Conservation (phyloP, 2,329 filamentous ascomycete species). For the Fusarium albidum region DNA sequence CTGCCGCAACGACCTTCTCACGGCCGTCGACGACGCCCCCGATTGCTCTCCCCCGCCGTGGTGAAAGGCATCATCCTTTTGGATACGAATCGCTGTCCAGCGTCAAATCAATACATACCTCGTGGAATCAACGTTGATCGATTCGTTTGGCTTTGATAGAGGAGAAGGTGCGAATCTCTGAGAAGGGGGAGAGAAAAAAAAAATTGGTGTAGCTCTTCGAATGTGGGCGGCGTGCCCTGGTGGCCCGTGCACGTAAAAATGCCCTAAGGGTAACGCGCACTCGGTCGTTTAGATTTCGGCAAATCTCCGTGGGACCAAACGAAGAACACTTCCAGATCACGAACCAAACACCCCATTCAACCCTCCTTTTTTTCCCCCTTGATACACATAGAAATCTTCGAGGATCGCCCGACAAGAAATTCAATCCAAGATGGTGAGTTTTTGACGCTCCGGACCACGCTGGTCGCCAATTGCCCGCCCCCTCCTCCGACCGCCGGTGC, state of each 20-base stretch:
- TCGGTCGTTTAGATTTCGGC: conserved; percentile 45
- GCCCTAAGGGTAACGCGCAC: conserved; percentile 51
- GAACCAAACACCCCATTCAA: conserved; percentile 40
- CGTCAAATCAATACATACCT: conserved; percentile 54
- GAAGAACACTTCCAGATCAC: conserved; percentile 44
- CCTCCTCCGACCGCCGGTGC: background rate
- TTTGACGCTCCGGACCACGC: conserved; percentile 1
- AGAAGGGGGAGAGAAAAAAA: conserved; percentile 19
- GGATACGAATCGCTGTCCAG: conserved; percentile 44
- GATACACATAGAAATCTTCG: conserved; percentile 63
- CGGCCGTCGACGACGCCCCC: conserved; percentile 40
- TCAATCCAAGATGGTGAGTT: conserved; percentile 68
- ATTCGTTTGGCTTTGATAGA: conserved; percentile 35
- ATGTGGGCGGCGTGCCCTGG: conserved; percentile 47
- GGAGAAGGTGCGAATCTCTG: conserved; percentile 26
- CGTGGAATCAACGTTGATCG: conserved; percentile 45
- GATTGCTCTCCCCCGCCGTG: conserved; percentile 72
- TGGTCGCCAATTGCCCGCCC: conserved; percentile 30
- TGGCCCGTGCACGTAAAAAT: conserved; percentile 54
- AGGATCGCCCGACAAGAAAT: conserved; percentile 71
- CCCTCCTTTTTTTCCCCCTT: conserved; percentile 40
- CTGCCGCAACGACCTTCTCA: conserved; percentile 32
- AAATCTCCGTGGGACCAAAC: conserved; percentile 47
- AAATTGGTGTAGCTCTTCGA: conserved; percentile 13
- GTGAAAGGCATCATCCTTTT: conserved; percentile 54